Conservation (phyloP, 2,329 filamentous ascomycete genomes). For the Penicillium rolfsii region DNA sequence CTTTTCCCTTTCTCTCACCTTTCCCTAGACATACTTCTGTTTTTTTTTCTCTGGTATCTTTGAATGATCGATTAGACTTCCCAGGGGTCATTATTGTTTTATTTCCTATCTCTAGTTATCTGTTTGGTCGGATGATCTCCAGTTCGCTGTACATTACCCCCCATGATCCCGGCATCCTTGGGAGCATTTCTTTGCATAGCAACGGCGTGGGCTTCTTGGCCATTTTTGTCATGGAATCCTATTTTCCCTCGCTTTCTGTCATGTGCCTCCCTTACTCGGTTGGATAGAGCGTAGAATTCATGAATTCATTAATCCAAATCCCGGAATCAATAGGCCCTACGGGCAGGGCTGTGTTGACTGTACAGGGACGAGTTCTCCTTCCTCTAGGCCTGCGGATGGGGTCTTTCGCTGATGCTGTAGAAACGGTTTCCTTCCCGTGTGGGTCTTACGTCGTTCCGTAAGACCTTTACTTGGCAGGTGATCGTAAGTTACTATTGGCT, state of each 20-base stretch:
- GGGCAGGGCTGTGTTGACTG: constrained; percentile 19
- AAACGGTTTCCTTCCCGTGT: constrained; percentile 14
- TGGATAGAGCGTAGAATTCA: not conserved
- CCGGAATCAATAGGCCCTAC: constrained; percentile 15
- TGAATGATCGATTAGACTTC: constrained; percentile 14
- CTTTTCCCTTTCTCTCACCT: constrained; percentile 15
- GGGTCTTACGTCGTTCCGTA: constrained; percentile 9
- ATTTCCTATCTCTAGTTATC: constrained; percentile 9
- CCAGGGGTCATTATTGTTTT: constrained; percentile 7
- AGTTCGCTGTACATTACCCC: constrained; percentile 26
- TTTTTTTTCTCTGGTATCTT: constrained; percentile 12
- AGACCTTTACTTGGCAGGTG: constrained; percentile 8
- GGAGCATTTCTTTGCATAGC: constrained; percentile 32
- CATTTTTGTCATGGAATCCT: constrained; percentile 12
- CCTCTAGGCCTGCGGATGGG: not conserved
- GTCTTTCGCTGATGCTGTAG: not conserved
- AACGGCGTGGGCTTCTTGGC: constrained; percentile 27
- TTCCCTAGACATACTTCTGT: constrained; percentile 4
- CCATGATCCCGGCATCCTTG: constrained; percentile 17
- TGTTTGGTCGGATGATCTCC: not conserved
- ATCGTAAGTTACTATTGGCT: constrained; percentile 13
- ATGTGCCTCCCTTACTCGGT: constrained; percentile 8
- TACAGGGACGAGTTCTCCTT: constrained; percentile 12
- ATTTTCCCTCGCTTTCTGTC: constrained; percentile 9
- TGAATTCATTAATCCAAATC: not conserved